phyloP scores from a whole-genome alignment of 2,329 filamentous ascomycete genomes.

The Thielaviopsis cerberus region DNA sequence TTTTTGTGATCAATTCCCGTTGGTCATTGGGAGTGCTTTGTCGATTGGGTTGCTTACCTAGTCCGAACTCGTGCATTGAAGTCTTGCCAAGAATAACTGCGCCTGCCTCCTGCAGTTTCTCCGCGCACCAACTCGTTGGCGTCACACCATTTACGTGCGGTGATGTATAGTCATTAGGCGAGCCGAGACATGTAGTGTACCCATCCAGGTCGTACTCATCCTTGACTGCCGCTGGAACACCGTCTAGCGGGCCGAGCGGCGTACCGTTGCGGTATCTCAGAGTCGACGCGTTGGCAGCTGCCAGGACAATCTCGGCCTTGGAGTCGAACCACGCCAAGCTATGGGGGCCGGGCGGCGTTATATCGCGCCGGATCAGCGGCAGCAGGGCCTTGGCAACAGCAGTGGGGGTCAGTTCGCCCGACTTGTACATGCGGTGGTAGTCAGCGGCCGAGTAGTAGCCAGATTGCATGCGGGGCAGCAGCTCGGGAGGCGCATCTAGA shows the following conservation, averaged over 20 bases:
- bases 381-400: constrained; percentile 28
- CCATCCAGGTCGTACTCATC: constrained; percentile 62
- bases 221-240: constrained; percentile 56
- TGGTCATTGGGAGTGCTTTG: too few relatives aligned
- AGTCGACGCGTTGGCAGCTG: constrained; percentile 27
- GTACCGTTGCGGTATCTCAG: constrained; percentile 32
- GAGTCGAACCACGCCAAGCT: constrained; percentile 27
- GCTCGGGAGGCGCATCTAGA: neutral
- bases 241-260: constrained; percentile 47
- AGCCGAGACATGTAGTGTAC: constrained; percentile 48
- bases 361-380: constrained; percentile 26
- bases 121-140: constrained; percentile 49
- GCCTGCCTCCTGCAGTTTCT: constrained; percentile 50
- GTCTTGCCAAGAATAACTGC: constrained; percentile 54
- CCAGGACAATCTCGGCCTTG: constrained; percentile 23
- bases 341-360: constrained; percentile 21
- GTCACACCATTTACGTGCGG: constrained; percentile 19
- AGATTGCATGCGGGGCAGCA: constrained; percentile 4
- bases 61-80: constrained; percentile 59
- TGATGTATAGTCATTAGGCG: constrained; percentile 39
- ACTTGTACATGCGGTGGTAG: constrained; percentile 26
- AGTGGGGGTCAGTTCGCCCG: constrained; percentile 26
- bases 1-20: too few relatives aligned
- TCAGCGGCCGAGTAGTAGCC: constrained; percentile 23
- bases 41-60: constrained; percentile 28